Conservation (phyloP, 2,329 filamentous ascomycete species). For the Curvularia verruculosa region DNA sequence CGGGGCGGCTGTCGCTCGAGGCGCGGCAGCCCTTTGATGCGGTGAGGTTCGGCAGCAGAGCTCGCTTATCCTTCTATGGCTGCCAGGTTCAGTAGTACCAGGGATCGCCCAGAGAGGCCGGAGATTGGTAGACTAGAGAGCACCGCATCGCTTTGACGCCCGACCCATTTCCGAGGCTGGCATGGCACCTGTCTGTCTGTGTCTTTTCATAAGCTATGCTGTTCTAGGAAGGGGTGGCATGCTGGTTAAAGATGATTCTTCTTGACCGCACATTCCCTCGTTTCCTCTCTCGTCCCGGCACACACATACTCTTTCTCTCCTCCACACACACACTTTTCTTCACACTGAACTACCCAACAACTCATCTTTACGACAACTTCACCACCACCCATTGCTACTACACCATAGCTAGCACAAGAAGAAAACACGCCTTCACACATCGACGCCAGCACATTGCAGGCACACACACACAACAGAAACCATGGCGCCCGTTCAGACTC, state of each 20-base stretch:
- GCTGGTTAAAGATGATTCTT: conserved; percentile 29
- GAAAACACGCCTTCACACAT: neutral
- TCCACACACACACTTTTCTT: conserved; percentile 7
- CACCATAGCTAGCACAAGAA: too few species aligned
- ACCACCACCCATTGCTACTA: too few species aligned
- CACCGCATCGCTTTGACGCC: conserved; percentile 19
- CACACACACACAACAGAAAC: neutral
- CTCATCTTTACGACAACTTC: neutral
- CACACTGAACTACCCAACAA: neutral
- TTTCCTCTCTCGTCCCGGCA: conserved; percentile 9
- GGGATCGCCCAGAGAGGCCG: conserved; percentile 13
- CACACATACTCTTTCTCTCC: too few species aligned
- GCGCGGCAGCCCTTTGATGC: conserved; percentile 2
- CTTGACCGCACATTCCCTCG: conserved; percentile 30
- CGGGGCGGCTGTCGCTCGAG: neutral
- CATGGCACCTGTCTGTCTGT: conserved; percentile 19
- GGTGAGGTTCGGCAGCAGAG: conserved; percentile 27
- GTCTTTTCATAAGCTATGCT: conserved; percentile 27
- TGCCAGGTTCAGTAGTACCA: conserved; percentile 12
- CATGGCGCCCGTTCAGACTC: conserved; percentile 37
- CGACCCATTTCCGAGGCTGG: conserved; percentile 30
- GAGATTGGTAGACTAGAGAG: conserved; percentile 22
- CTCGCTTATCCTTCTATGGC: conserved; percentile 27
- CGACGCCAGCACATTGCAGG: conserved; percentile 1
- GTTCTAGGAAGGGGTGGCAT: conserved; percentile 21